Evolutionary conservation across 75 land plant genomes (phyloP).

Genomic region (Pinus albicaulis): DNA sequence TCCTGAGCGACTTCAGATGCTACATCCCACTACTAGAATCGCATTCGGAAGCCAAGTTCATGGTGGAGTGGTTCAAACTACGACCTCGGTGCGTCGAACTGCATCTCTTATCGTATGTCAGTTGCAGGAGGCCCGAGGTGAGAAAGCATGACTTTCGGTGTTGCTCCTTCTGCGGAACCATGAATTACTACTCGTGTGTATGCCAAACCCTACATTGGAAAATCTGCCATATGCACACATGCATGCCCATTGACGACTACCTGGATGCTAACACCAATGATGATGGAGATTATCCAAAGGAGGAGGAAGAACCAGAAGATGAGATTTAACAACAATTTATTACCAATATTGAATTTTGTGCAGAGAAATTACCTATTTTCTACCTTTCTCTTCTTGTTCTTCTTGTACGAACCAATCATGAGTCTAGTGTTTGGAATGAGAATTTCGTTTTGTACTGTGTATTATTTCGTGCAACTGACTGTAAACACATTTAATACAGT

Average conservation of each 20-base stretch:
- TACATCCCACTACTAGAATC: conserved; percentile 61
- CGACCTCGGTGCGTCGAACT: conserved; percentile 23
- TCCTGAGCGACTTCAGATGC: conserved; percentile 83
- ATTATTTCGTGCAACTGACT: no score
- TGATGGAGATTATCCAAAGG: neutral
- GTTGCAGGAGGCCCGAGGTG: conserved; percentile 82
- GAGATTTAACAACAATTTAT: no score
- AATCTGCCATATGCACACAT: conserved; percentile 59
- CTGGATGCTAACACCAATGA: conserved; percentile 35
- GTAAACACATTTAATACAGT: no score
- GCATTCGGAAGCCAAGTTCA: conserved; percentile 68
- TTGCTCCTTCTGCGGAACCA: conserved; percentile 82
- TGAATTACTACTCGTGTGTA: conserved; percentile 88
- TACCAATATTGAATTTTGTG: no score
- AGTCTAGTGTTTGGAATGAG: no score
- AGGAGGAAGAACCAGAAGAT: neutral
- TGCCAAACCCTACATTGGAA: conserved; percentile 92
- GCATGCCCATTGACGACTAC: conserved; percentile 74
- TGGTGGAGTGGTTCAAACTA: conserved; percentile 68
- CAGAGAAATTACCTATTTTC: no score
- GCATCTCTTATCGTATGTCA: conserved; percentile 64
- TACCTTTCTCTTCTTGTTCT: no score
- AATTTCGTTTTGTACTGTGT: no score
- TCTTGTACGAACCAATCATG: no score
- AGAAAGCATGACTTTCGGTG: conserved; percentile 79